A percentile compares a stretch with the other conserved stretches of the same genome.
Evolutionary conservation across 129 eudicot species (phyloP).

Genomic region (Scalesia atractyloides): DNA sequence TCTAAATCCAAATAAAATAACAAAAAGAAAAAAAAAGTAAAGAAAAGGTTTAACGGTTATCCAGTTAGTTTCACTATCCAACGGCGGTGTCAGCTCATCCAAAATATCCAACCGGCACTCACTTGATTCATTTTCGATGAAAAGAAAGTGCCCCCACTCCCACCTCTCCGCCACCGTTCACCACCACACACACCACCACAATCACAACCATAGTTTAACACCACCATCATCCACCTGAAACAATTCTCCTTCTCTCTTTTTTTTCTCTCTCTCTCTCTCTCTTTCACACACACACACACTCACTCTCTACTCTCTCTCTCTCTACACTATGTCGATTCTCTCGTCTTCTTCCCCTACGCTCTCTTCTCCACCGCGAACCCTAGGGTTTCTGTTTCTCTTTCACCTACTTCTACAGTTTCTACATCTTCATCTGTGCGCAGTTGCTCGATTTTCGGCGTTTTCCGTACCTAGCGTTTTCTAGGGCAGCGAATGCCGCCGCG

Average conservation of each 20-base stretch:
- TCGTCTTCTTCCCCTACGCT: slow-evolving; percentile 43
- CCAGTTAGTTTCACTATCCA: slow-evolving; percentile 34
- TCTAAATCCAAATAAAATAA: background rate
- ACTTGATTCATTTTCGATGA: slow-evolving; percentile 24
- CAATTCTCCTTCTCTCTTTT: slow-evolving; percentile 14
- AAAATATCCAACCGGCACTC: slow-evolving; percentile 11
- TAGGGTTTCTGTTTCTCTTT: slow-evolving; percentile 39
- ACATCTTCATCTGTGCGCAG: slow-evolving; percentile 24
- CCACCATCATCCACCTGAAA: slow-evolving; percentile 20
- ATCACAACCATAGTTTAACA: slow-evolving; percentile 14
- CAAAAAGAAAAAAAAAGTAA: background rate
- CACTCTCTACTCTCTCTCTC: slow-evolving; percentile 18
- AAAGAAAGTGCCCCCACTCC: slow-evolving; percentile 20
- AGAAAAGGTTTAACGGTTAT: slow-evolving; percentile 29
- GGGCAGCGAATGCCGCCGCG: slow-evolving; percentile 42
- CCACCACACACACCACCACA: slow-evolving; percentile 19
- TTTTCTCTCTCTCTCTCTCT: background rate
- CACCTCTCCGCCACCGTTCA: slow-evolving; percentile 24
- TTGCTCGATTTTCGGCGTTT: slow-evolving; percentile 36
- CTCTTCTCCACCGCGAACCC: slow-evolving; percentile 38
- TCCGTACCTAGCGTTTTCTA: slow-evolving; percentile 40
- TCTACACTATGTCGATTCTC: slow-evolving; percentile 39
- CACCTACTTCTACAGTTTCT: slow-evolving; percentile 21
- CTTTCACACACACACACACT: background rate
- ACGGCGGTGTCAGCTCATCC: slow-evolving; percentile 37